Evolutionary conservation across 2,329 filamentous ascomycete species (phyloP).

Genomic region (Talaromyces sp.): DNA sequence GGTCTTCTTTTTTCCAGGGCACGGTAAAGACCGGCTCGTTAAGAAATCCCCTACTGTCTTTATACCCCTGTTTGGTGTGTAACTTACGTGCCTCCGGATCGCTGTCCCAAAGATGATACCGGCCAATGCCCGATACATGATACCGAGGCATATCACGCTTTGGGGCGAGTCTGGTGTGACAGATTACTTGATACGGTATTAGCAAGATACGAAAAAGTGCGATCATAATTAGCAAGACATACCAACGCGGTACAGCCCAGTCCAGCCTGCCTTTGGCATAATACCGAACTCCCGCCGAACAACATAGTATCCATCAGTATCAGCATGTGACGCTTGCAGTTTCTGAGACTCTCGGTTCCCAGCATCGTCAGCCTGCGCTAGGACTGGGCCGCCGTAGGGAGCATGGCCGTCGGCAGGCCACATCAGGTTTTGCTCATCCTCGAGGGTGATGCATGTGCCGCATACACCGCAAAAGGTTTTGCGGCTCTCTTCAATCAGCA

Average conservation of each 20-base stretch:
- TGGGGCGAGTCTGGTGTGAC: background rate
- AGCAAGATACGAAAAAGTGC: background rate
- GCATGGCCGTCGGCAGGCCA: background rate
- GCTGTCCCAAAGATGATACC: conserved; percentile 9
- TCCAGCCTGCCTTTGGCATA: conserved; percentile 7
- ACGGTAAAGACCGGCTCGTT: conserved; percentile 6
- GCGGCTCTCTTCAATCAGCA: conserved; percentile 1
- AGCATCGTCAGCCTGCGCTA: conserved; percentile 3
- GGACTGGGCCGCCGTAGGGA: background rate
- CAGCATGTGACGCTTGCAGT: background rate
- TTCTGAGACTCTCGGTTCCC: conserved; percentile 4
- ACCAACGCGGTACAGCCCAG: conserved; percentile 7
- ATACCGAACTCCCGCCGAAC: conserved; percentile 4
- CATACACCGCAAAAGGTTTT: conserved; percentile 8
- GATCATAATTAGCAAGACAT: background rate
- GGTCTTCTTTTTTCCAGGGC: background rate
- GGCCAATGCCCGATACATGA: conserved; percentile 4
- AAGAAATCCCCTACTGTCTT: background rate
- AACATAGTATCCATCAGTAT: background rate
- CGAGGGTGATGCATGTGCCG: conserved; percentile 8
- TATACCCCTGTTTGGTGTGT: background rate
- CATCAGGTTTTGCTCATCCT: conserved; percentile 1
- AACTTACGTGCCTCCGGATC: conserved; percentile 6
- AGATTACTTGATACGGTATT: background rate
- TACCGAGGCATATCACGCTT: background rate